Evolutionary conservation across 768 basidiomycete genomes (phyloP).

Genomic region (Gymnopilus junonius): DNA sequence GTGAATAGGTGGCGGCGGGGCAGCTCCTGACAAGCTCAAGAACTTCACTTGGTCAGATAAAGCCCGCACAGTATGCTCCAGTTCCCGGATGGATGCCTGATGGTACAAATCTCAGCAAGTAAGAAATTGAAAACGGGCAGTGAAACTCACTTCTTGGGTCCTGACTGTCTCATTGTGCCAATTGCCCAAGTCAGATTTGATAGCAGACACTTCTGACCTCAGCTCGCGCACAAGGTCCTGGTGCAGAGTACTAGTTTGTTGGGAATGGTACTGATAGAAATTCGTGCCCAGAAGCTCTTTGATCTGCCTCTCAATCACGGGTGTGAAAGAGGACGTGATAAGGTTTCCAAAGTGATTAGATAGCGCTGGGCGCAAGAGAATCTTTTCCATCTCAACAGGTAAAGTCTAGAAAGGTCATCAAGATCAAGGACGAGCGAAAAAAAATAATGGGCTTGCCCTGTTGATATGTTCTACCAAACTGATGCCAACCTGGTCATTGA

Average conservation of each 20-base stretch:
- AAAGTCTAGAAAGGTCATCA: constrained; percentile 54
- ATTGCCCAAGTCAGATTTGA: constrained; percentile 79
- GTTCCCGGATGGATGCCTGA: constrained; percentile 76
- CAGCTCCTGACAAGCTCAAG: constrained; percentile 56
- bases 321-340: constrained; percentile 72
- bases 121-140: background rate
- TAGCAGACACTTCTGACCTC: constrained; percentile 70
- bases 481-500: constrained; percentile 78
- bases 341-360: constrained; percentile 77
- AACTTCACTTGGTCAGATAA: constrained; percentile 86
- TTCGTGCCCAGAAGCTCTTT: constrained; percentile 78
- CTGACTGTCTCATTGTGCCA: constrained; percentile 84
- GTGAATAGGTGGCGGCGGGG: constrained; percentile 27
- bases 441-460: constrained; percentile 53
- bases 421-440: background rate
- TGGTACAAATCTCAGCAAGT: background rate
- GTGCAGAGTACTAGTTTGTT: constrained; percentile 76
- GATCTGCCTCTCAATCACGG: constrained; percentile 79
- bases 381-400: constrained; percentile 78
- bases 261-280: constrained; percentile 76
- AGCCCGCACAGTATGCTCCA: constrained; percentile 76
- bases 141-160: constrained; percentile 69
- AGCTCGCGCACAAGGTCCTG: constrained; percentile 81
- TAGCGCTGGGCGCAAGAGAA: constrained; percentile 77
- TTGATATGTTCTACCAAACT: constrained; percentile 75